phyloP scores from a whole-genome alignment of 2,329 filamentous ascomycete species.

The Cadophora sp. region DNA sequence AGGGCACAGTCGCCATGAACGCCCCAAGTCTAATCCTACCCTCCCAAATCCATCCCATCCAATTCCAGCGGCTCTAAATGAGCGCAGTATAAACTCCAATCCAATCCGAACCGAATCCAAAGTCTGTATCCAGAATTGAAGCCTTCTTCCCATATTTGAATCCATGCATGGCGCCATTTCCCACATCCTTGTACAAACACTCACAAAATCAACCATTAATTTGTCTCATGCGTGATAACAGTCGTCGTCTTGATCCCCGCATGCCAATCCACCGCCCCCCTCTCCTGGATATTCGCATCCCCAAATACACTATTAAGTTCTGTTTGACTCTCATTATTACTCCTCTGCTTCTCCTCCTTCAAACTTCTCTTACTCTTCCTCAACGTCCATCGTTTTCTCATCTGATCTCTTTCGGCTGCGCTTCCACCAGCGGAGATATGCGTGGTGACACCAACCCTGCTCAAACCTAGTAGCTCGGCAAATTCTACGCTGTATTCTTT shows the following conservation, averaged over 20 bases:
- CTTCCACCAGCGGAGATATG: slow-evolving; percentile 32
- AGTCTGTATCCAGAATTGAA: too few relatives aligned
- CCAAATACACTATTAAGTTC: slow-evolving; percentile 24
- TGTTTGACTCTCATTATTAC: slow-evolving; percentile 32
- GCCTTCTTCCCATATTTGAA: too few relatives aligned
- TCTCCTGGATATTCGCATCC: neutral
- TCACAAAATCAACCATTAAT: neutral
- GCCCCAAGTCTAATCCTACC: too few relatives aligned
- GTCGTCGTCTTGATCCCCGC: slow-evolving; percentile 32
- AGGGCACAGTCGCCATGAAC: too few relatives aligned
- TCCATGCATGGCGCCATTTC: too few relatives aligned
- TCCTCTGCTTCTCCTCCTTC: slow-evolving; percentile 8
- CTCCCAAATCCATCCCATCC: too few relatives aligned
- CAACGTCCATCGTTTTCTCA: slow-evolving; percentile 21
- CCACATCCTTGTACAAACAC: too few relatives aligned
- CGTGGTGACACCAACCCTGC: slow-evolving; percentile 35
- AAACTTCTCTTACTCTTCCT: slow-evolving; percentile 4
- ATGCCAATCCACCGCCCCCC: slow-evolving; percentile 24
- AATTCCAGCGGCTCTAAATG: too few relatives aligned
- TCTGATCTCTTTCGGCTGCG: slow-evolving; percentile 21
- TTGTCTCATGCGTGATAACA: slow-evolving; percentile 21
- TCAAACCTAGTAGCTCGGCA: slow-evolving; percentile 37
- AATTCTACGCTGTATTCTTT: slow-evolving; percentile 38
- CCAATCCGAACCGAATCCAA: too few relatives aligned
- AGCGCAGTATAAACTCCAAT: too few relatives aligned